Evolutionary conservation across 331 rosid genomes (phyloP).

Genomic region (Stylosanthes scabra): DNA sequence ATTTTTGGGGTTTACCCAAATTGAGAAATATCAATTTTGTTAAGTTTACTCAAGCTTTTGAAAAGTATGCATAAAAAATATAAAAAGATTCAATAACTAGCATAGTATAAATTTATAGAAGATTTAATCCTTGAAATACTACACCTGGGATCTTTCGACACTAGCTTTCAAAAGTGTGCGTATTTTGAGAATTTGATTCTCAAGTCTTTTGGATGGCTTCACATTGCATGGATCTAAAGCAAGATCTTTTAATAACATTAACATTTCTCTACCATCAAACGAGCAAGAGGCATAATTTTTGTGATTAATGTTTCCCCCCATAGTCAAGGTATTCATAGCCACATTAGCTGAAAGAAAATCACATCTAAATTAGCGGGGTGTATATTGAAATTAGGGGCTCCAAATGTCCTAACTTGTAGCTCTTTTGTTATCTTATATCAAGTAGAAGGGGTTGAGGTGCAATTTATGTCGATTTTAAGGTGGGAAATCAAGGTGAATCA

Average conservation of each 20-base stretch:
- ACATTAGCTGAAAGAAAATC: constrained; percentile 17
- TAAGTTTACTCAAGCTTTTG: background rate
- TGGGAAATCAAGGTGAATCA: no score
- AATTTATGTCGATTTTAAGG: no score
- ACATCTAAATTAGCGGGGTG: background rate
- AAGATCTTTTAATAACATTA: constrained; percentile 34
- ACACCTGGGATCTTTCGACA: constrained; percentile 37
- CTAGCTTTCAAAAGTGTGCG: background rate
- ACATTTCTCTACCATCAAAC: background rate
- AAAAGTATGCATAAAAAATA: background rate
- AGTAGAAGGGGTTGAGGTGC: no score
- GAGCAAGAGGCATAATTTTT: background rate
- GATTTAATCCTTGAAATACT: background rate
- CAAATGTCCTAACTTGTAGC: no score
- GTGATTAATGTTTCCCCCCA: background rate
- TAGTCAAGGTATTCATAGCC: background rate
- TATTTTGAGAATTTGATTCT: constrained; percentile 25
- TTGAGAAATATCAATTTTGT: no score
- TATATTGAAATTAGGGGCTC: background rate
- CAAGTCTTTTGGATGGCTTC: constrained; percentile 12
- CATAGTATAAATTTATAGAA: background rate
- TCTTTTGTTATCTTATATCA: no score
- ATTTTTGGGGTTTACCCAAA: no score
- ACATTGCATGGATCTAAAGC: constrained; percentile 27
- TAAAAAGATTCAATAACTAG: background rate